Evolutionary conservation across 2,329 filamentous ascomycete species (phyloP).

Genomic region (Fusarium sp.): DNA sequence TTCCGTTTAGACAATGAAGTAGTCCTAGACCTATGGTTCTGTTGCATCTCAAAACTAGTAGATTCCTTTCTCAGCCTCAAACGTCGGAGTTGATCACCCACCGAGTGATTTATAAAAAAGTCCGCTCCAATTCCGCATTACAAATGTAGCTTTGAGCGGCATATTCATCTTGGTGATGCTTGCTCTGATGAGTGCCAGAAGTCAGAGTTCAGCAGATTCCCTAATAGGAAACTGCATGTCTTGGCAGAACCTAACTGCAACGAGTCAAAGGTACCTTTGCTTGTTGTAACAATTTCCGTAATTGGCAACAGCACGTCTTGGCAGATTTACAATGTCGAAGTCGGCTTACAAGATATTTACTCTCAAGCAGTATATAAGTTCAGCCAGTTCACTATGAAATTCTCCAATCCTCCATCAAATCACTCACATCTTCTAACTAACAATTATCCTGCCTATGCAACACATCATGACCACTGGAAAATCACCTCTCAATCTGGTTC

Average conservation of each 20-base stretch:
- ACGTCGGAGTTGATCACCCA: accelerated
- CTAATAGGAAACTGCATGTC: slow-evolving; percentile 5
- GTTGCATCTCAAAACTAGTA: not conserved
- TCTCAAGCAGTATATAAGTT: not conserved
- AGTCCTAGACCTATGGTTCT: accelerated
- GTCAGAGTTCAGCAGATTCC: not conserved
- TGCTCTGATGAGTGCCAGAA: accelerated
- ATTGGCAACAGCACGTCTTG: slow-evolving; percentile 14
- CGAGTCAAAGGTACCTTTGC: not conserved
- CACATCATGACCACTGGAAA: slow-evolving; percentile 12
- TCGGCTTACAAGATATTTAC: not conserved
- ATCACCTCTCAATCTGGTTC: slow-evolving; percentile 29
- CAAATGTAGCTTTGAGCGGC: not conserved
- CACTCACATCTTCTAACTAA: no score
- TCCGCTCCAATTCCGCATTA: not conserved
- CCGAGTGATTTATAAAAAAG: not conserved
- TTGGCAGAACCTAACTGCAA: not conserved
- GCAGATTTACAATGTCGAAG: not conserved
- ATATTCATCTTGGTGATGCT: no score
- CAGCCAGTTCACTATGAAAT: not conserved
- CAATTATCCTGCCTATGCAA: not conserved
- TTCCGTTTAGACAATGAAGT: not conserved
- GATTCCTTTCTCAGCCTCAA: not conserved
- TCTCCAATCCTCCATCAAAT: no score
- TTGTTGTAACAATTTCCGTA: not conserved